Conservation (phyloP, 1,139 yeast species). For the Insectozyma bohioensis region DNA sequence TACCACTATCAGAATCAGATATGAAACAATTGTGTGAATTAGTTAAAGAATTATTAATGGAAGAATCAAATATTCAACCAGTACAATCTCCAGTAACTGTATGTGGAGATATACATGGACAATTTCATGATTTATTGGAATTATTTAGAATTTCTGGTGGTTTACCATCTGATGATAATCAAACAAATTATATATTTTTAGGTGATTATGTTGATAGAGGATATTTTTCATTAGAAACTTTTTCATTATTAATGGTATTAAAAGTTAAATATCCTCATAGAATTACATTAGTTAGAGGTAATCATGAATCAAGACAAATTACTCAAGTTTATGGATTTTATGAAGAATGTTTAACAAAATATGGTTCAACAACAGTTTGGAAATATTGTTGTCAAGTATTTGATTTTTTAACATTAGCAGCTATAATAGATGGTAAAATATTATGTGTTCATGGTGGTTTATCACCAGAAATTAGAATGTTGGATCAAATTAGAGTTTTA, state of each 20-base stretch:
- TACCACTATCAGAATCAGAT: constrained; percentile 84
- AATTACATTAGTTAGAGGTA: constrained; percentile 87
- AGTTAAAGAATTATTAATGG: constrained; percentile 77
- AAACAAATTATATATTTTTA: constrained; percentile 70
- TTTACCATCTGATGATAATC: constrained; percentile 57
- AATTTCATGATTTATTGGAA: constrained; percentile 91
- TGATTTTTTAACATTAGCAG: constrained; percentile 89
- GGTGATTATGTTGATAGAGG: constrained; percentile 99
- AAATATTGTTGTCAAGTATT: constrained; percentile 95
- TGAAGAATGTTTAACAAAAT: constrained; percentile 88
- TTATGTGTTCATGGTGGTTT: constrained; percentile 96
- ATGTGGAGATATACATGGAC: constrained; percentile 98
- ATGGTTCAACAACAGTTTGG: constrained; percentile 97
- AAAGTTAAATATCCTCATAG: constrained; percentile 86
- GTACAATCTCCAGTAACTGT: constrained; percentile 97
- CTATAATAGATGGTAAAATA: constrained; percentile 90
- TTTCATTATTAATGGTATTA: constrained; percentile 86
- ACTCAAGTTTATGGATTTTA: constrained; percentile 93
- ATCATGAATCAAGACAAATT: constrained; percentile 92
- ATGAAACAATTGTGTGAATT: constrained; percentile 96
- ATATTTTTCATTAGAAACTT: constrained; percentile 88
- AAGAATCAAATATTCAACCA: constrained; percentile 90
- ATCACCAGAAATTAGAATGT: constrained; percentile 96
- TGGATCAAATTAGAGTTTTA: constrained; percentile 91
- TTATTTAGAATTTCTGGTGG: constrained; percentile 92